Conservation (phyloP, 2,329 filamentous ascomycete species). For the Fusarium veterinarium region DNA sequence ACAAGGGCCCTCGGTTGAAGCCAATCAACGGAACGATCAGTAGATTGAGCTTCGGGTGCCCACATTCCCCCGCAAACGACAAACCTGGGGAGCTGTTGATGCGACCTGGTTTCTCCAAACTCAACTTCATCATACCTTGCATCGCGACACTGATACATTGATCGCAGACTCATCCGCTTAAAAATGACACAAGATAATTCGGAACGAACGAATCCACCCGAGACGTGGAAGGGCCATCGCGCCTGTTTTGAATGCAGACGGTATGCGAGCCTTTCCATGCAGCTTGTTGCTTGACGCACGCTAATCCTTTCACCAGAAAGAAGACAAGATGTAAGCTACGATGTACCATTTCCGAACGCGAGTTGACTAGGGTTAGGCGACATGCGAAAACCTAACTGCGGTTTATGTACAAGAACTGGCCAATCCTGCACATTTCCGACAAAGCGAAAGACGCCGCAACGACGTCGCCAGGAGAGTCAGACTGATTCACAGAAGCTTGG, state of each 20-base stretch:
- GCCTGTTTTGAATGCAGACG: not conserved
- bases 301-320: not conserved
- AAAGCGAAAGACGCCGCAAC: not conserved
- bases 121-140: not conserved
- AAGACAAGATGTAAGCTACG: not conserved
- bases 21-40: not conserved
- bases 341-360: rapidly evolving
- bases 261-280: not conserved
- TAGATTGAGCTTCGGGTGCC: not conserved
- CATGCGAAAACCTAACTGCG: not conserved
- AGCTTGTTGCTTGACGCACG: not conserved
- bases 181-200: not conserved
- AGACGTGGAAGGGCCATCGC: not conserved
- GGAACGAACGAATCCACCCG: not conserved
- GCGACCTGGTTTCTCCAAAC: not conserved
- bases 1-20: not conserved
- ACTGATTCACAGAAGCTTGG: not conserved
- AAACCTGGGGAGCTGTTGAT: not conserved
- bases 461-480: not conserved
- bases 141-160: not conserved
- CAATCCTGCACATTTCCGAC: not conserved
- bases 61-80: not conserved
- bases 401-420: not conserved
- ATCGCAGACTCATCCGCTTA: rapidly evolving
- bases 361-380: not conserved